phyloP scores from a whole-genome alignment of 1,139 yeast species.

The Suhomyces bribrorum region DNA sequence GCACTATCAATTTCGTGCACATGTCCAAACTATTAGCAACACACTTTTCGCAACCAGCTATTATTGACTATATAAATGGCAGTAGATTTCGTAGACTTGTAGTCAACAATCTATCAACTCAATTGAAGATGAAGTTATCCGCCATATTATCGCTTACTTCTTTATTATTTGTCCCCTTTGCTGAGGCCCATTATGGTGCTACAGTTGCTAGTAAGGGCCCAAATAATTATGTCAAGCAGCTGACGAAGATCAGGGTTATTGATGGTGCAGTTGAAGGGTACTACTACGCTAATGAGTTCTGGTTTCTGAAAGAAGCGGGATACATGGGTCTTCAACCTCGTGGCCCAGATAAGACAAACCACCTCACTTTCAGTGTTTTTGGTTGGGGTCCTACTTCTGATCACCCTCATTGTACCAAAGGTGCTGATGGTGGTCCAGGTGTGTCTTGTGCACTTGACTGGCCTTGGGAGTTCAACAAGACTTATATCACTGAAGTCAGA shows the following conservation, averaged over 20 bases:
- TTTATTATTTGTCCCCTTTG: neutral
- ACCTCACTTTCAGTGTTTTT: constrained; percentile 6
- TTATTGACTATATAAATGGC: too few relatives aligned
- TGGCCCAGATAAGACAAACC: neutral
- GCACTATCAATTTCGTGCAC: too few relatives aligned
- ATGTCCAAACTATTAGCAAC: too few relatives aligned
- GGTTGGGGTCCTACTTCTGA: constrained; percentile 3
- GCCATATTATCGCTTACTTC: too few relatives aligned
- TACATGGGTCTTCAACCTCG: neutral
- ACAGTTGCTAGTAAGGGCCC: neutral
- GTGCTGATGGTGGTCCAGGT: constrained; percentile 7
- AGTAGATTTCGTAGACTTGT: too few relatives aligned
- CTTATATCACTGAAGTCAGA: constrained; percentile 3
- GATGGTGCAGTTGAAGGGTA: neutral
- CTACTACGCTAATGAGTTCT: neutral
- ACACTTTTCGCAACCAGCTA: too few relatives aligned
- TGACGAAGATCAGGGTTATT: neutral
- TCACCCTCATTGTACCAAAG: constrained; percentile 2
- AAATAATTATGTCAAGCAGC: neutral
- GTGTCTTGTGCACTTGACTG: constrained; percentile 5
- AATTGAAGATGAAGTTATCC: too few relatives aligned
- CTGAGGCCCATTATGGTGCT: neutral
- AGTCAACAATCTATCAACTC: too few relatives aligned
- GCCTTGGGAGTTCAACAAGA: constrained; percentile 8
- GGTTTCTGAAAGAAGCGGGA: neutral